These are phyloP conservation scores for Globisporangium viniferum DNA, from an alignment of 352 stramenopile genomes.

Conservation along the genomic window DNA sequence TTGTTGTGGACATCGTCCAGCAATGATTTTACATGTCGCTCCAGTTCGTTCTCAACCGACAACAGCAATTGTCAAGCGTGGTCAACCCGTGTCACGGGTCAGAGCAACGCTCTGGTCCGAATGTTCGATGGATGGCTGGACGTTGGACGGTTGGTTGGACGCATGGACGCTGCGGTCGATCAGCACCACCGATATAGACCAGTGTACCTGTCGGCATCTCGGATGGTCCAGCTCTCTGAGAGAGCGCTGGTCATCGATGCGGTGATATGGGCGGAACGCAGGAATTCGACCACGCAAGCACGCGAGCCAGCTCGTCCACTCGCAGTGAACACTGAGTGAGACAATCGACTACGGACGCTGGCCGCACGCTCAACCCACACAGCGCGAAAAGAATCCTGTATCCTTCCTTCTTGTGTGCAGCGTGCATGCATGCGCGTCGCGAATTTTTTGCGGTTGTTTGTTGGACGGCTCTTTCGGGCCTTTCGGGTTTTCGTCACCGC, in stretches of 20 bases:
- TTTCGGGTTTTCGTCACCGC: not conserved
- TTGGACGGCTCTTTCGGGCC: not conserved
- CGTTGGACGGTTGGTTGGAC: not conserved
- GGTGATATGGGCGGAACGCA: not conserved
- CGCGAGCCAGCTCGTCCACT: not conserved
- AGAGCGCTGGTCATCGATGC: not conserved
- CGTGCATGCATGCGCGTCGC: not conserved
- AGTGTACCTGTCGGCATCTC: not conserved
- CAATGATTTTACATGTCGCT: not conserved
- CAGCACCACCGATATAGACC: not conserved
- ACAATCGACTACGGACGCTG: not conserved
- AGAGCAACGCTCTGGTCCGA: not conserved
- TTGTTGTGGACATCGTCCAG: not conserved
- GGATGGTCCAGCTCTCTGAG: not conserved
- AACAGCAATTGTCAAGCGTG: not conserved
- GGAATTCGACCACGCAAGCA: not conserved
- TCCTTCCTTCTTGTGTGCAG: not conserved
- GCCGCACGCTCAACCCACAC: not conserved
- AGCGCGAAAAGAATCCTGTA: not conserved
- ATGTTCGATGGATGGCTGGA: slow-evolving; percentile 1
- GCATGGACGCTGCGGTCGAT: not conserved
- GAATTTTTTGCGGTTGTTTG: not conserved
- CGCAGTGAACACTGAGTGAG: slow-evolving; percentile 2
- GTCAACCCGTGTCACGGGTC: not conserved
- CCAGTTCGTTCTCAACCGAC: not conserved